Evolutionary conservation across 768 basidiomycete species (phyloP), one percentile per base, ranked within the genome.

Genomic region (Phanerochaete sordida): DNA sequence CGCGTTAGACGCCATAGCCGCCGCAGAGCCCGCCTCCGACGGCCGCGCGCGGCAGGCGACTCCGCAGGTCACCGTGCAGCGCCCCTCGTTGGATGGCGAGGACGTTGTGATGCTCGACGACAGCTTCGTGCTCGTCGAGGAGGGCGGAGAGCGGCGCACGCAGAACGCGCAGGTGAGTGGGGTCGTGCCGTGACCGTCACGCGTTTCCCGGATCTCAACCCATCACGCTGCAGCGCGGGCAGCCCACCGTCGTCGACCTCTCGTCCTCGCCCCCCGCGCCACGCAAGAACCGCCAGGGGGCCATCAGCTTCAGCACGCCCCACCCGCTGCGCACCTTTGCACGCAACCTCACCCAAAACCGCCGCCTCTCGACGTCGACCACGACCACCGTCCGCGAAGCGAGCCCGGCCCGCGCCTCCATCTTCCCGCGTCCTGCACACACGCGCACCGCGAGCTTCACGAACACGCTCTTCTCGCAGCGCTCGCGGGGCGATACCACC

Each of bases 31-130:
- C 49, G 44, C 68, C 19, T 70, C 75, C 19, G 63, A 52, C 28
- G 68, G 73, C 53, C 70, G 76, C 56, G 75, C 77, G n/a, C 79
- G 77, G 64, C 74, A 77, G 50, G 75, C 77, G 0, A 77, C 77
- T 48, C 75, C 78, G 12, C 73, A 75, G 52, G 59, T 74, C 59
- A 73, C 46, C 33, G 31, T 50, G 27, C 28, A 21, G 24, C 57
- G 33, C 28, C 19, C 46, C 5, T 31, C 47, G 5, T 23, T 28
- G 5, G 68, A 68, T 49, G 56, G 63, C 5, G 75, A 77, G 57
- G 77, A 75, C 44, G 65, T 63, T 13, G 70, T 68, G 31, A 73
- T 73, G 53, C 64, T 73, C 56, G 73, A 78, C 59, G 72, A 78
- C 23, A 75, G 76, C 59, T 80, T 76, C 62, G 75, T 81, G 58